A percentile compares a stretch with the other conserved stretches of the same genome.
These are phyloP conservation scores for Serendipita vermifera DNA, from an alignment of 768 basidiomycete species.

Conservation along the genomic window DNA sequence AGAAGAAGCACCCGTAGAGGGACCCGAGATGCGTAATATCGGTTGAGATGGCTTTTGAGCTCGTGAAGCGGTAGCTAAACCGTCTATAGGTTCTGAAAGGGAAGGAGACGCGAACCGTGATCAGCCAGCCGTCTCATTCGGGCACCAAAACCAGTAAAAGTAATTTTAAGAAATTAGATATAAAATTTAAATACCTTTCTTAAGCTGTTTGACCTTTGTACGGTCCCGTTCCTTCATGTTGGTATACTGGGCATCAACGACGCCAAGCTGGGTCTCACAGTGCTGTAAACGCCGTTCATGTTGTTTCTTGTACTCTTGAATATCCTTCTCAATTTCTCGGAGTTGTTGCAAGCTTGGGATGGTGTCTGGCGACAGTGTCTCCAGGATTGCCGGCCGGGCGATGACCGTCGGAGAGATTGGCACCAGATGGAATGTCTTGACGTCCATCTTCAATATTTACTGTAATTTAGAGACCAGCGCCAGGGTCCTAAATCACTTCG, in stretches of 20 bases:
- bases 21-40: neutral
- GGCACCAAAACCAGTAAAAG: neutral
- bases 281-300: conserved; percentile 7
- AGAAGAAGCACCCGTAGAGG: neutral
- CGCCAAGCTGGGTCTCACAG: conserved; percentile 1
- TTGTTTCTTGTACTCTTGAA: conserved; percentile 8
- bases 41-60: neutral
- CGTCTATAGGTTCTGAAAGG: neutral
- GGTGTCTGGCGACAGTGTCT: neutral
- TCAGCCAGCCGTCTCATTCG: neutral
- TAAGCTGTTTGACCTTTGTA: neutral
- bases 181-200: conserved; percentile 6
- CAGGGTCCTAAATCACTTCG: neutral
- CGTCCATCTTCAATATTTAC: neutral
- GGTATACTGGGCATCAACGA: neutral
- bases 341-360: neutral
- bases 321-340: neutral
- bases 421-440: conserved; percentile 4
- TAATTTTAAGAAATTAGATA: neutral
- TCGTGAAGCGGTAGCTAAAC: neutral
- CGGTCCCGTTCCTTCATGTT: conserved; percentile 6
- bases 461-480: neutral
- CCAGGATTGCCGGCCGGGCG: neutral
- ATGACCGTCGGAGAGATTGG: conserved; percentile 1
- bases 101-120: neutral